These are phyloP conservation scores for Aspergillus coremiiformis DNA, from an alignment of 495 filamentous ascomycete species.

Conservation along the genomic window DNA sequence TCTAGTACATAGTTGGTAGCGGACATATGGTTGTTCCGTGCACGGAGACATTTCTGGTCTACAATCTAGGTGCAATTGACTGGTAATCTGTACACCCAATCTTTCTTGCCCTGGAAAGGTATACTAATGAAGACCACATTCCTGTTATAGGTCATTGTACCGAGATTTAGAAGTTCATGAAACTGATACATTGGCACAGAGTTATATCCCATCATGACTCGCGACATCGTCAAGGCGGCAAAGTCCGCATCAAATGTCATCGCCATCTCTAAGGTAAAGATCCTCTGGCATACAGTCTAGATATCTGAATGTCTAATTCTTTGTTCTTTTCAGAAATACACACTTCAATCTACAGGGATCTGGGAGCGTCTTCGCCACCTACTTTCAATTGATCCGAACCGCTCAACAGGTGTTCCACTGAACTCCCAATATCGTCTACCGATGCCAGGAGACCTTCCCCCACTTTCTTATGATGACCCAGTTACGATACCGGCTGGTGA, in stretches of 20 bases:
- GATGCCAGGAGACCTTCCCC: slow-evolving; percentile 71
- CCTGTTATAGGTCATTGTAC: background rate
- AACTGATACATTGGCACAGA: slow-evolving; percentile 12
- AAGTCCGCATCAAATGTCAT: slow-evolving; percentile 36
- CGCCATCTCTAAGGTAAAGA: slow-evolving; percentile 31
- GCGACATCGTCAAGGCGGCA: slow-evolving; percentile 36
- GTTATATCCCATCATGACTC: slow-evolving; percentile 32
- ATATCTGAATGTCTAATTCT: background rate
- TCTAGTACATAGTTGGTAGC: no score
- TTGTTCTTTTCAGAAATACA: slow-evolving; percentile 70
- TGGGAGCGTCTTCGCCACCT: slow-evolving; percentile 77
- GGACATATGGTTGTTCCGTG: slow-evolving; percentile 7
- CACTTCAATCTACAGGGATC: slow-evolving; percentile 83
- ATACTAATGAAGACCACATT: background rate
- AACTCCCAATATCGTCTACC: slow-evolving; percentile 91
- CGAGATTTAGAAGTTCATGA: background rate
- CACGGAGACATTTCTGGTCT: background rate
- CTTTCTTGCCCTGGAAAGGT: background rate
- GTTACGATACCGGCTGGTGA: slow-evolving; percentile 89
- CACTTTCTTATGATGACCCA: slow-evolving; percentile 75
- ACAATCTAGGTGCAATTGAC: background rate
- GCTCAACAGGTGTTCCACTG: slow-evolving; percentile 84
- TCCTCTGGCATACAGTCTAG: background rate
- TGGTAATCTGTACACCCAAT: background rate
- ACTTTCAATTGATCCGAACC: slow-evolving; percentile 77